Base-by-base conservation (phyloP, 805 yeast genomes). In the Torulaspora gathmanii region DNA sequence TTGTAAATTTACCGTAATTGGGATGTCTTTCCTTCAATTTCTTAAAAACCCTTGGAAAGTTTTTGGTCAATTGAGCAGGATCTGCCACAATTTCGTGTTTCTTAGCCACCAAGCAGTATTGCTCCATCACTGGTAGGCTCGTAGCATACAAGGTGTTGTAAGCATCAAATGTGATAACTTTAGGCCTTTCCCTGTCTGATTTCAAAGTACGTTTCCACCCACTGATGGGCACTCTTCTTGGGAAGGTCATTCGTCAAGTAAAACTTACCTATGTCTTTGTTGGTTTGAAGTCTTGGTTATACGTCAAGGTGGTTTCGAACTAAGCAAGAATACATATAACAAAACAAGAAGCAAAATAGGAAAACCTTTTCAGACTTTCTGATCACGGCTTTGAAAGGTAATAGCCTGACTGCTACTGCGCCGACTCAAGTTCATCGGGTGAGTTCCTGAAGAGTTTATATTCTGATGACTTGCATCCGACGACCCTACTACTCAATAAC, bases 71-170 rank as follows among this genome's bases (percentile, higher is more conserved):
- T 4, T 47, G 50, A 4, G 49, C 45, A 3, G 64, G 56, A n/a
- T 63, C 56, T 2, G 57, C 56, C 1, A 52, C 37, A 3, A 78
- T 48, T 0, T 80, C 80, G 57, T 71, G 72, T 36, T 69, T 69
- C 5, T 56, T 41, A 0, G 79, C 79, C 4, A 80, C 71, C 2
- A 65, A 59, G 34, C 72, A 66, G 55, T 83, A 83, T 49, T 76
- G 82, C n/a, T 67, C 62, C 33, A 75, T 62, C 0, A 83, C 74
- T 0, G 85, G 77, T 23, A 64, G 64, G 15, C 67, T 69, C 2
- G 89, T 84, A 0, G 75, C 67, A 57, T 80, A 82, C 7, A 83
- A 60, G 0, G 90, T 83, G 34, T 78, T 80, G 63, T 80, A 83
- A 0, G 82, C 85, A 61, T 83, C 91, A 44, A 83, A 72, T 1